Evolutionary conservation across 352 stramenopile species (phyloP).

Genomic region (Pythium plurisporium): DNA sequence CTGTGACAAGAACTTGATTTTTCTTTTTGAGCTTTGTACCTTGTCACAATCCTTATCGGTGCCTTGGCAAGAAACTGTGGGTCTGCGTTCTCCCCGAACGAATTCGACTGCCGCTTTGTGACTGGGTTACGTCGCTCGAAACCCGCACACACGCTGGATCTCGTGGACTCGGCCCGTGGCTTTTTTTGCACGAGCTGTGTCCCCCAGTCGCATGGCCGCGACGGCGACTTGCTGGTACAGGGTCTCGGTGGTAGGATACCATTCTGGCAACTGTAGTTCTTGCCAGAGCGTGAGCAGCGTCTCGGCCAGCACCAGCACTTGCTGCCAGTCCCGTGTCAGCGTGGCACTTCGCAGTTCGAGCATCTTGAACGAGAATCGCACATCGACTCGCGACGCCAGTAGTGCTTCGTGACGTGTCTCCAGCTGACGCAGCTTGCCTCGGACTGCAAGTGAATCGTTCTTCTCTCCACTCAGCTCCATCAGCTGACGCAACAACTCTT

Average conservation of each 20-base stretch:
- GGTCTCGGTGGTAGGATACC: conserved; percentile 43
- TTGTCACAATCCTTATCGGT: too few relatives aligned
- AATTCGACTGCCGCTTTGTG: too few relatives aligned
- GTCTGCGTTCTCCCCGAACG: too few relatives aligned
- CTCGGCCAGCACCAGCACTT: conserved; percentile 28
- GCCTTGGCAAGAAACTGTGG: too few relatives aligned
- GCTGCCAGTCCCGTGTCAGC: conserved; percentile 20
- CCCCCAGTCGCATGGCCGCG: conserved; percentile 32
- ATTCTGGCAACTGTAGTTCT: conserved; percentile 21
- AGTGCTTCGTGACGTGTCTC: conserved; percentile 7
- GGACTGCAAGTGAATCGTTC: conserved; percentile 6
- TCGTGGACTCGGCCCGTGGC: neutral
- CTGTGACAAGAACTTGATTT: too few relatives aligned
- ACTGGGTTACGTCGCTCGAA: too few relatives aligned
- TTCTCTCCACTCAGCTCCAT: conserved; percentile 26
- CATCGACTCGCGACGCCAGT: conserved; percentile 26
- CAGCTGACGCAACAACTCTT: conserved; percentile 18
- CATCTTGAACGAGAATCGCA: conserved; percentile 38
- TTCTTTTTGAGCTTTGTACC: too few relatives aligned
- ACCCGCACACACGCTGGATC: conserved; percentile 16
- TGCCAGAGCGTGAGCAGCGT: conserved; percentile 35
- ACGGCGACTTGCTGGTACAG: conserved; percentile 43
- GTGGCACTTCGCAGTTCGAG: conserved; percentile 37
- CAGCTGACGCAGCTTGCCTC: conserved; percentile 9
- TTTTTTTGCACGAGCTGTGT: neutral